These are phyloP conservation scores for Trametes gibbosa DNA, from an alignment of 768 basidiomycete species.

Conservation along the genomic window DNA sequence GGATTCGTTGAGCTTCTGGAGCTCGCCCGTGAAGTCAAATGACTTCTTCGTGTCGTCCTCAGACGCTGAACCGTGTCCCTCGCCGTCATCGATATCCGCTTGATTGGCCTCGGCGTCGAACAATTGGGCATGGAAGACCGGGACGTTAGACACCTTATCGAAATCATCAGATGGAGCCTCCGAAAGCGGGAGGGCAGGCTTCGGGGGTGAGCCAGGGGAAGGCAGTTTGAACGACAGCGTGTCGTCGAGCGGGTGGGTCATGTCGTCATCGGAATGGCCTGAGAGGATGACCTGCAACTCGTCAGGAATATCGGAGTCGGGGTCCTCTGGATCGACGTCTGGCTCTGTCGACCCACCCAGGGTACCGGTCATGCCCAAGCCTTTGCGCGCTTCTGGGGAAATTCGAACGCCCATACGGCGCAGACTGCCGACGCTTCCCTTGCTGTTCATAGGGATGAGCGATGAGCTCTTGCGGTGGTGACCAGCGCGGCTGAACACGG, in stretches of 20 bases:
- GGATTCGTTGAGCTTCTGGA: conserved; percentile 65
- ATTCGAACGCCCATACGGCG: conserved; percentile 36
- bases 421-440: conserved; percentile 21
- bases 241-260: conserved; percentile 34
- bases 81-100: conserved; percentile 42
- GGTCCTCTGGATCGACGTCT: conserved; percentile 54
- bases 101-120: conserved; percentile 42
- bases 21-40: conserved; percentile 83
- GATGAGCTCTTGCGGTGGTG: conserved; percentile 28
- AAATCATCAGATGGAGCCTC: conserved; percentile 7
- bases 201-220: conserved; percentile 44
- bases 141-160: conserved; percentile 26
- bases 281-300: conserved; percentile 67
- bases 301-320: conserved; percentile 78
- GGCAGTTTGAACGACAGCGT: conserved; percentile 36
- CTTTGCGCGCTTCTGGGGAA: conserved; percentile 49
- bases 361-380: conserved; percentile 64
- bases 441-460: conserved; percentile 19
- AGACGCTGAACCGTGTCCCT: conserved; percentile 42
- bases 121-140: conserved; percentile 43
- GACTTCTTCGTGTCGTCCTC: conserved; percentile 74
- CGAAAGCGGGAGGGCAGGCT: conserved; percentile 36
- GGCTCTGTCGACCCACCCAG: conserved; percentile 55
- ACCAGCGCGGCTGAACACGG: conserved; percentile 33
- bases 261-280: conserved; percentile 35